Evolutionary conservation across 106 monocot species (phyloP).

Genomic region (Chionographis japonica): DNA sequence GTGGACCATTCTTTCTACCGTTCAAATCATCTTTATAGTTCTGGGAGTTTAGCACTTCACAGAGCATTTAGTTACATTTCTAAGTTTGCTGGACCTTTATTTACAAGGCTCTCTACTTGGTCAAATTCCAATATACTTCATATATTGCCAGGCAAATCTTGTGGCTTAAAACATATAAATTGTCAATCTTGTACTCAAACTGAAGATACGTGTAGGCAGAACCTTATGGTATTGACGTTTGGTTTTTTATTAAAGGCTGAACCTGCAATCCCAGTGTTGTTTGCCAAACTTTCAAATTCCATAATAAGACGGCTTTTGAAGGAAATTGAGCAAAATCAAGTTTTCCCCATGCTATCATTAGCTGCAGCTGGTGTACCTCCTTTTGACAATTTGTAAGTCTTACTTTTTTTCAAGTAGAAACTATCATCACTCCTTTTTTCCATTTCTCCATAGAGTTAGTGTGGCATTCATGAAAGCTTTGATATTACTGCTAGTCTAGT

Average conservation of each 20-base stretch:
- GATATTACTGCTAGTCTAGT: too few relatives aligned
- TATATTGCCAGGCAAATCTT: constrained; percentile 17
- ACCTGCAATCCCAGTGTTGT: constrained; percentile 21
- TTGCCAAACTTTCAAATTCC: constrained; percentile 49
- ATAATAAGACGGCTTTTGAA: constrained; percentile 42
- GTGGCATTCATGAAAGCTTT: not conserved
- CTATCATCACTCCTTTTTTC: not conserved
- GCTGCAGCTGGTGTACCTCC: constrained; percentile 66
- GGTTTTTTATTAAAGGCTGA: constrained; percentile 26
- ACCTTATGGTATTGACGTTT: constrained; percentile 35
- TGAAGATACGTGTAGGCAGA: constrained; percentile 26
- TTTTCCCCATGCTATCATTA: constrained; percentile 51
- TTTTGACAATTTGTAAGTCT: constrained; percentile 65
- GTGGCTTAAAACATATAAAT: constrained; percentile 17
- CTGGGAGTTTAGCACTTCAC: constrained; percentile 59
- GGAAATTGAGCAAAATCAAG: constrained; percentile 41
- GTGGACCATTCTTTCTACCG: constrained; percentile 43
- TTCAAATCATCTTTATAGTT: constrained; percentile 37
- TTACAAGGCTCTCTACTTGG: constrained; percentile 58
- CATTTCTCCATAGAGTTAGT: not conserved
- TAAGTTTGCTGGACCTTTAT: constrained; percentile 64
- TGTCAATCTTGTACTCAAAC: constrained; percentile 22
- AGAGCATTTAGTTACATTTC: constrained; percentile 53
- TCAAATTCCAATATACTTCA: constrained; percentile 32
- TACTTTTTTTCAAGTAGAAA: not conserved